Evolutionary conservation across 345 rosid genomes (phyloP).

Genomic region (Citrus unshiu): DNA sequence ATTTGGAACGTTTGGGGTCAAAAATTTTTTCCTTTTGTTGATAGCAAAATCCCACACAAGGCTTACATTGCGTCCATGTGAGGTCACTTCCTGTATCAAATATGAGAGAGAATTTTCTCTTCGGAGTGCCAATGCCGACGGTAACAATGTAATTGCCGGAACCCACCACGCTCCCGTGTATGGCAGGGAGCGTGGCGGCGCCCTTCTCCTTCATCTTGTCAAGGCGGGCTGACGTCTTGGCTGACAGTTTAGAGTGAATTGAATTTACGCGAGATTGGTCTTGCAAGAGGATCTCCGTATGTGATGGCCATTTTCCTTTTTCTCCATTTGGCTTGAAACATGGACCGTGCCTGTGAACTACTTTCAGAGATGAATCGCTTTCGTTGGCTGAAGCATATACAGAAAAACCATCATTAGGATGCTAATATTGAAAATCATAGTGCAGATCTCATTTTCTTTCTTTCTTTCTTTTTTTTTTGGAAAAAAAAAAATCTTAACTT

Average conservation of each 20-base stretch:
- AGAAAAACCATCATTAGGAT: neutral
- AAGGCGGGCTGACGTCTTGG: neutral
- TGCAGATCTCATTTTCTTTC: too few relatives aligned
- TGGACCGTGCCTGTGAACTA: slow-evolving; percentile 67
- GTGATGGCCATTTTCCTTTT: slow-evolving; percentile 23
- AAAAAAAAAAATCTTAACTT: neutral
- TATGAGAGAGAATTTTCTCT: slow-evolving; percentile 37
- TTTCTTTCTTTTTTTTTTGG: too few relatives aligned
- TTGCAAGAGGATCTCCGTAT: slow-evolving; percentile 43
- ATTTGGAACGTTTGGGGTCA: slow-evolving; percentile 42
- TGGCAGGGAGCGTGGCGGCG: slow-evolving; percentile 47
- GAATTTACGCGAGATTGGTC: slow-evolving; percentile 65
- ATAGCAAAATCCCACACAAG: slow-evolving; percentile 49
- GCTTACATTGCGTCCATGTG: slow-evolving; percentile 67
- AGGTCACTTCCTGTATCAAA: slow-evolving; percentile 75
- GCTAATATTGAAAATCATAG: too few relatives aligned
- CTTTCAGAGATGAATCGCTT: slow-evolving; percentile 41
- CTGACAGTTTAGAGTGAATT: slow-evolving; percentile 37
- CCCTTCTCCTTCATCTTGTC: slow-evolving; percentile 22
- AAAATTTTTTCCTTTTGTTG: slow-evolving; percentile 49
- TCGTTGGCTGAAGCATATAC: slow-evolving; percentile 19
- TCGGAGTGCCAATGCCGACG: slow-evolving; percentile 62
- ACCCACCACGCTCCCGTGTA: slow-evolving; percentile 51
- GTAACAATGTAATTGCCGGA: slow-evolving; percentile 52
- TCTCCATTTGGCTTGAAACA: slow-evolving; percentile 31